phyloP scores from a whole-genome alignment of 768 basidiomycete species.

The Panaeolus papilionaceus region DNA sequence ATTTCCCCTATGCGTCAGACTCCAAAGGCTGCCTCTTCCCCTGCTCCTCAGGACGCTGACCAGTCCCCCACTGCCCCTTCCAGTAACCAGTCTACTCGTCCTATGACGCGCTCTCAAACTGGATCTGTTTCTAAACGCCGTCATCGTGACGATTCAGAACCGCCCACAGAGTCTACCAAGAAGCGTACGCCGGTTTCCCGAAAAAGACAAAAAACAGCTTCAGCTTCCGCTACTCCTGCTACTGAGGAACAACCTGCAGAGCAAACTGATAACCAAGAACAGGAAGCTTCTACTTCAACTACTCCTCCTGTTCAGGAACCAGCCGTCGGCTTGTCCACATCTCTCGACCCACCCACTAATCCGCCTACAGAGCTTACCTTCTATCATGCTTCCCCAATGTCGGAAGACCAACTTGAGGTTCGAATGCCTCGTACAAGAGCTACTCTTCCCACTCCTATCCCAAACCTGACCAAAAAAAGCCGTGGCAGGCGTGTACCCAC shows the following conservation, averaged over 20 bases:
- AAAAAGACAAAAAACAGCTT: slow-evolving; percentile 13
- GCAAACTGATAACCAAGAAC: background rate
- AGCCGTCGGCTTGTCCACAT: slow-evolving; percentile 8
- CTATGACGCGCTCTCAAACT: slow-evolving; percentile 13
- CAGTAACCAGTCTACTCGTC: slow-evolving; percentile 5
- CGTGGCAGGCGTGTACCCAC: slow-evolving; percentile 81
- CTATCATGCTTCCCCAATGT: slow-evolving; percentile 28
- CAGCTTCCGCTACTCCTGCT: background rate
- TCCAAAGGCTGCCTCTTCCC: background rate
- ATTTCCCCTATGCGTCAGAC: slow-evolving; percentile 12
- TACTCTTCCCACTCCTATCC: slow-evolving; percentile 71
- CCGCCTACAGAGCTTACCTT: slow-evolving; percentile 16
- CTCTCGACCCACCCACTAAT: slow-evolving; percentile 14
- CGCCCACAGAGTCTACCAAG: slow-evolving; percentile 1
- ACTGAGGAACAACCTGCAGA: slow-evolving; percentile 3
- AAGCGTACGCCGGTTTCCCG: background rate
- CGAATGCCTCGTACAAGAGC: slow-evolving; percentile 58
- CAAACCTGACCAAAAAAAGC: slow-evolving; percentile 82
- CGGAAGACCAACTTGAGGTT: slow-evolving; percentile 35
- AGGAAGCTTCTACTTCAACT: slow-evolving; percentile 2
- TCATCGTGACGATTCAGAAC: slow-evolving; percentile 12
- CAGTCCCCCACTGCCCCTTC: background rate
- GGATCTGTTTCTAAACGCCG: slow-evolving; percentile 14
- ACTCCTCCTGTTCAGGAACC: slow-evolving; percentile 9
- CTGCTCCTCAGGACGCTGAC: slow-evolving; percentile 5